A percentile compares a stretch with the other conserved stretches of the same genome.
These are phyloP conservation scores for Boletellus ananiceps DNA, from an alignment of 768 basidiomycete genomes.

Conservation along the genomic window DNA sequence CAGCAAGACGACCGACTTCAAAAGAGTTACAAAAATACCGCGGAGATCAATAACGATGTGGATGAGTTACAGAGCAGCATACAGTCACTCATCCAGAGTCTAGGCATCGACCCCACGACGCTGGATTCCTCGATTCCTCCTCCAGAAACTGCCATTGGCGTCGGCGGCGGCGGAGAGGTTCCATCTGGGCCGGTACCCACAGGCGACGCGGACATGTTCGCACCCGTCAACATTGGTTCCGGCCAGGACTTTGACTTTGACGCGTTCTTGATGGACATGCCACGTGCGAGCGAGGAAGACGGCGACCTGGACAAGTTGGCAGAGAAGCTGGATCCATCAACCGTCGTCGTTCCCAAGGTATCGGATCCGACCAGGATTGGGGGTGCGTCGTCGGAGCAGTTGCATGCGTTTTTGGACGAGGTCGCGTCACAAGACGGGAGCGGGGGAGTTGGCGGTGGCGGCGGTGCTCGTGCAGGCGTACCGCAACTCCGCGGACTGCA, in stretches of 20 bases:
- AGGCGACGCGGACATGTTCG: slow-evolving; percentile 19
- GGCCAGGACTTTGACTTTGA: slow-evolving; percentile 37
- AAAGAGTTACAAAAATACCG: slow-evolving; percentile 53
- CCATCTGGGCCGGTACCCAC: neutral
- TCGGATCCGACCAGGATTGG: slow-evolving; percentile 28
- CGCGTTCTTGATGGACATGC: slow-evolving; percentile 38
- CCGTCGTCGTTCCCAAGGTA: slow-evolving; percentile 18
- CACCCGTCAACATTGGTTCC: slow-evolving; percentile 1
- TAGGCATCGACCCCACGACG: slow-evolving; percentile 57
- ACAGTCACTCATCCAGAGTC: slow-evolving; percentile 63
- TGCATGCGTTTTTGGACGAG: slow-evolving; percentile 43
- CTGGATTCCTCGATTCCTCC: slow-evolving; percentile 11
- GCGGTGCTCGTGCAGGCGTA: neutral
- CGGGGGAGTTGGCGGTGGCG: neutral
- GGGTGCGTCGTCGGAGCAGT: slow-evolving; percentile 32
- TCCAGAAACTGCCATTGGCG: slow-evolving; percentile 8
- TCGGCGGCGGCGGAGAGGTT: slow-evolving; percentile 7
- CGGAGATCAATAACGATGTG: slow-evolving; percentile 70
- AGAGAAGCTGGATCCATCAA: slow-evolving; percentile 29
- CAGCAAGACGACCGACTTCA: slow-evolving; percentile 43
- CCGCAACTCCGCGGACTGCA: neutral
- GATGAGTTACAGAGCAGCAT: slow-evolving; percentile 65
- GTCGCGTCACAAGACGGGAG: slow-evolving; percentile 33
- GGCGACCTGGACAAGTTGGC: slow-evolving; percentile 33
- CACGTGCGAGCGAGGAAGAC: slow-evolving; percentile 26